Conservation (phyloP, 2,329 filamentous ascomycete genomes). For the Ophiostoma australiae region DNA sequence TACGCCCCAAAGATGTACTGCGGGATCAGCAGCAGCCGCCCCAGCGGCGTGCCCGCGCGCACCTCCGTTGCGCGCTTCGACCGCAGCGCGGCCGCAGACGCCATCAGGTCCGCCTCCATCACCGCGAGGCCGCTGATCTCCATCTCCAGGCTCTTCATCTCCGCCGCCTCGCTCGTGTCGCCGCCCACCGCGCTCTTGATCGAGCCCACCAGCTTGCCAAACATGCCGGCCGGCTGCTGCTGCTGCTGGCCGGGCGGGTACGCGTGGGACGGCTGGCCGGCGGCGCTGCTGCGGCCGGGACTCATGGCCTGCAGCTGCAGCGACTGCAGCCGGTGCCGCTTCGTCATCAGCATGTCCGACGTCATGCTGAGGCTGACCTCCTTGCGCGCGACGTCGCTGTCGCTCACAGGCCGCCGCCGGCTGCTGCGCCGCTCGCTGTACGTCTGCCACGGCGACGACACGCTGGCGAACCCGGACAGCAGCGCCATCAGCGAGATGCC, state of each 20-base stretch:
- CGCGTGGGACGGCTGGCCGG: neutral
- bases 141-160: constrained; percentile 62
- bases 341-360: constrained; percentile 70
- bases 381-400: constrained; percentile 70
- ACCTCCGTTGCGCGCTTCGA: constrained; percentile 59
- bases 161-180: constrained; percentile 51
- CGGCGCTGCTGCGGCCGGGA: constrained; percentile 19
- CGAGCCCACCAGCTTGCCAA: constrained; percentile 69
- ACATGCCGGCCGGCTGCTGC: constrained; percentile 32
- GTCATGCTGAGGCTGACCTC: constrained; percentile 73
- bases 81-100: constrained; percentile 60
- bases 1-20: constrained; percentile 71
- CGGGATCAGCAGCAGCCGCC: constrained; percentile 57
- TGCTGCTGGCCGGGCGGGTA: neutral
- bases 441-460: constrained; percentile 80
- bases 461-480: constrained; percentile 83
- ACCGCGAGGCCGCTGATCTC: constrained; percentile 76
- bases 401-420: constrained; percentile 56
- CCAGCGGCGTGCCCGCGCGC: constrained; percentile 61
- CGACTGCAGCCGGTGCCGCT: constrained; percentile 65
- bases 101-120: constrained; percentile 68
- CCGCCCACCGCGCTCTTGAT: constrained; percentile 48
- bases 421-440: constrained; percentile 57
- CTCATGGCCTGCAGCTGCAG: constrained; percentile 57
- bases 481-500: constrained; percentile 83